Base-by-base conservation (phyloP, 2,329 filamentous ascomycete species). In the Penicillium griseofulvum region DNA sequence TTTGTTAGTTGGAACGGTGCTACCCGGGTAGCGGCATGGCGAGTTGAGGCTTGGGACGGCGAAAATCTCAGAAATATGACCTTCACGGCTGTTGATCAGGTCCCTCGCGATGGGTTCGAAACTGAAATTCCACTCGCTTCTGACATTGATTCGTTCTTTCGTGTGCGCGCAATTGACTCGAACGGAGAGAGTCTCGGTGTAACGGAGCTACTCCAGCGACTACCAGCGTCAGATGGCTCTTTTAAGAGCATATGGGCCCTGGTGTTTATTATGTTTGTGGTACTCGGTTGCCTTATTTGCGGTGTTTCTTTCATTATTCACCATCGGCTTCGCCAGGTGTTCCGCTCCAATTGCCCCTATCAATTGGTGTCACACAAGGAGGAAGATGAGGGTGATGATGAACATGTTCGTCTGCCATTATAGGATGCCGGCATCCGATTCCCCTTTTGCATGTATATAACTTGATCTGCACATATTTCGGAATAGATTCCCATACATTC, bases 1-100 rank as follows among this genome's bases (percentile, higher is more conserved):
- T 68, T 61, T 38, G 70, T 72, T 29, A 73, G 70, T 51, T 74
- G 71, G 71, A 74, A 74, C 39, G 71, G 71, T 28, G 71, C 71
- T 1, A 74, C 71, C 0, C 70, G 73, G 51, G 67, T 74, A 16
- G 59, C 49, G 1, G 49, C 55, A 14, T 74, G 70, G 69, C 57
- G 53, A 16, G 50, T 67, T 12, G 62, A 68, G 47, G 52, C 43
- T 5, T 65, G 62, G 57, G 61, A 64, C 28, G 56, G 57, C 22
- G 22, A n/a, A 36, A 41, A 48, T 17, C 26, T 62, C 2, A 36
- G 36, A 7, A 59, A 65, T 6, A 56, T 57, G 48, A 58, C 55
- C 3, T 68, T 64, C 31, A 33, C 37, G 5, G 12, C 52, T 8
- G 37, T 62, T 4, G 49, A 56, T 22, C 52, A 61, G 31, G 56